Evolutionary conservation across 2,329 filamentous ascomycete species (phyloP).

Genomic region (Aspergillus aculeatinus): DNA sequence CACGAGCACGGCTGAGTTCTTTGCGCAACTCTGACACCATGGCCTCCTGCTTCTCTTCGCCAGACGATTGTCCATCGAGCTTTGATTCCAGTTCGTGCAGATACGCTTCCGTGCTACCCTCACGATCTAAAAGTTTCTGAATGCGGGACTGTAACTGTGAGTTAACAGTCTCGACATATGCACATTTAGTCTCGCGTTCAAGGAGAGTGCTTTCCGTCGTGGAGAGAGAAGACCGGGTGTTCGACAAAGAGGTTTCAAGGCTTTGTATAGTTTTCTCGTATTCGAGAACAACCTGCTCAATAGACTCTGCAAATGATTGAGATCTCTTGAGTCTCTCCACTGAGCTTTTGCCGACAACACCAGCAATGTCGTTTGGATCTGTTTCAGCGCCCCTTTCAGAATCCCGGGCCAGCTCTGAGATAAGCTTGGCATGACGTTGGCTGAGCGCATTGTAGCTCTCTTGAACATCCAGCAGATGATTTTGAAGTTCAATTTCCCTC

Average conservation of each 20-base stretch:
- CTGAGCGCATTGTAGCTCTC: conserved; percentile 93
- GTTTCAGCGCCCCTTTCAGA: conserved; percentile 57
- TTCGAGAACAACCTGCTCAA: conserved; percentile 93
- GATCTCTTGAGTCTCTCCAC: conserved; percentile 89
- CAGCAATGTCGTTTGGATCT: conserved; percentile 46
- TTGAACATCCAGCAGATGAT: conserved; percentile 86
- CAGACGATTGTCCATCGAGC: conserved; percentile 83
- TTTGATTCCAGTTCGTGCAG: conserved; percentile 87
- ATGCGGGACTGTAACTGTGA: conserved; percentile 82
- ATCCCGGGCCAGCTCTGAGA: conserved; percentile 87
- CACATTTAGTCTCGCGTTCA: conserved; percentile 91
- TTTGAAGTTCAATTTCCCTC: conserved; percentile 85
- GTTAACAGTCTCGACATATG: conserved; percentile 90
- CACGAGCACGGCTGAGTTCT: conserved; percentile 81
- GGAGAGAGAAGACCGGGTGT: conserved; percentile 78
- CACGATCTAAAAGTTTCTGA: conserved; percentile 90
- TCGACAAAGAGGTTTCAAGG: conserved; percentile 86
- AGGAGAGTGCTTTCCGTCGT: conserved; percentile 81
- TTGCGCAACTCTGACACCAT: conserved; percentile 86
- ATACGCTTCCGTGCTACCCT: conserved; percentile 88
- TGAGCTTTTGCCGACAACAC: conserved; percentile 70
- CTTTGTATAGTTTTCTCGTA: conserved; percentile 98
- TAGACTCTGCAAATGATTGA: conserved; percentile 91
- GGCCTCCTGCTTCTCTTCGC: conserved; percentile 87
- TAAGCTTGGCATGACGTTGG: conserved; percentile 90